phyloP scores from a whole-genome alignment of 352 stramenopile species.

The Phytophthora ohioensis region DNA sequence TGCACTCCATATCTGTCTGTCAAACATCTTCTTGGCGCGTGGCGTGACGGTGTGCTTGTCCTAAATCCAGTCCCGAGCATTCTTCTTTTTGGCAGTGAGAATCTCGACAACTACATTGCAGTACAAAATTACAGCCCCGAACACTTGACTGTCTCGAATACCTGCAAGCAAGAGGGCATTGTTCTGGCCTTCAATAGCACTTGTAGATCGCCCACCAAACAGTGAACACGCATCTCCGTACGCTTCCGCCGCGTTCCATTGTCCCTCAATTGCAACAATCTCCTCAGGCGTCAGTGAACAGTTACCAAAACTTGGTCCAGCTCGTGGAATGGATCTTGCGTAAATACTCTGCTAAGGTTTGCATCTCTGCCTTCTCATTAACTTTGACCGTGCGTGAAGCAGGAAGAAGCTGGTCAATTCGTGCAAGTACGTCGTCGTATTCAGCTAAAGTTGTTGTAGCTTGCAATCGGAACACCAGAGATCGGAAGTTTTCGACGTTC shows the following conservation, averaged over 20 bases:
- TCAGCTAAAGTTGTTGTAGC: too few relatives aligned
- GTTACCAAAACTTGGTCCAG: constrained; percentile 20
- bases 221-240: constrained; percentile 2
- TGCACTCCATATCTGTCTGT: constrained; percentile 3
- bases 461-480: too few relatives aligned
- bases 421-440: too few relatives aligned
- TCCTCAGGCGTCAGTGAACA: background rate
- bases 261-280: background rate
- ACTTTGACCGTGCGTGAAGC: background rate
- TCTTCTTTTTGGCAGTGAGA: background rate
- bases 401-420: background rate
- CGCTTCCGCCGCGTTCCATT: background rate
- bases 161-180: background rate
- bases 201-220: constrained; percentile 6
- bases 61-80: background rate
- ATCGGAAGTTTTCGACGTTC: too few relatives aligned
- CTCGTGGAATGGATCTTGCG: constrained; percentile 12
- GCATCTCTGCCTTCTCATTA: background rate
- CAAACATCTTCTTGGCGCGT: constrained; percentile 2
- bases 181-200: constrained; percentile 10
- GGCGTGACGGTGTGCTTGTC: constrained; percentile 9
- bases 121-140: background rate
- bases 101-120: background rate
- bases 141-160: constrained; percentile 11
- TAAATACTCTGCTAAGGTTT: constrained; percentile 5